Evolutionary conservation across 2,329 filamentous ascomycete genomes (phyloP).

Genomic region (Dryadomyces quercus-mongolicae): DNA sequence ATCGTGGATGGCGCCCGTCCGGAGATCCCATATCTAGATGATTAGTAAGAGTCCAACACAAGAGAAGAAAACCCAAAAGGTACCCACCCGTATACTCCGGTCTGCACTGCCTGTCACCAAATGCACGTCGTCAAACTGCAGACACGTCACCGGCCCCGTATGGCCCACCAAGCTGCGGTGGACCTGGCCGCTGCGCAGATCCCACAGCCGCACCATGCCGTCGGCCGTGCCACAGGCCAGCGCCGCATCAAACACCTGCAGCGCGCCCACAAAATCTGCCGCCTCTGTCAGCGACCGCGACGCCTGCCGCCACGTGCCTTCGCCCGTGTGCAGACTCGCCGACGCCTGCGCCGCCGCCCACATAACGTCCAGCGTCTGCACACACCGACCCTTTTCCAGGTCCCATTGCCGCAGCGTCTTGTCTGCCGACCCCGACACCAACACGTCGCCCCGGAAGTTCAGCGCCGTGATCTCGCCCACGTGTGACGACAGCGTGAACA

Average conservation of each 20-base stretch:
- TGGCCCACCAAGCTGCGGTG: constrained; percentile 91
- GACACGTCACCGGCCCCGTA: constrained; percentile 82
- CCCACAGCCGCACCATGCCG: constrained; percentile 94
- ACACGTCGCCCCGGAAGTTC: constrained; percentile 75
- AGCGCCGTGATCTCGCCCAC: constrained; percentile 90
- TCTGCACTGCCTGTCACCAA: constrained; percentile 88
- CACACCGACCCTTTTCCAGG: constrained; percentile 88
- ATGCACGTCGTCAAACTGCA: constrained; percentile 95
- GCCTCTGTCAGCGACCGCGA: constrained; percentile 60
- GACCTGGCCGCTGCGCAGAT: constrained; percentile 92
- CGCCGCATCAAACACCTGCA: constrained; percentile 94
- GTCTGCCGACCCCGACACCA: constrained; percentile 92
- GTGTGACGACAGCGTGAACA: constrained; percentile 83
- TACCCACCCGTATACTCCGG: constrained; percentile 80
- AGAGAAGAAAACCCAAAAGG: no score
- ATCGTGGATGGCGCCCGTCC: constrained; percentile 89
- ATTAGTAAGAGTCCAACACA: not conserved
- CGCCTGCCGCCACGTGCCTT: constrained; percentile 61
- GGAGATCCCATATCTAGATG: constrained; percentile 88
- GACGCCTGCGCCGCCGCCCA: constrained; percentile 93
- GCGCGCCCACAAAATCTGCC: constrained; percentile 84
- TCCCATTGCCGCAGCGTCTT: constrained; percentile 98
- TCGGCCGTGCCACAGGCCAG: constrained; percentile 94
- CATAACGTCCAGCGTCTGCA: constrained; percentile 93
- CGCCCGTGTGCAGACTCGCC: constrained; percentile 44